Evolutionary conservation across 208 protist genomes (phyloP).

Genomic region (Histomonas meleagridis): DNA sequence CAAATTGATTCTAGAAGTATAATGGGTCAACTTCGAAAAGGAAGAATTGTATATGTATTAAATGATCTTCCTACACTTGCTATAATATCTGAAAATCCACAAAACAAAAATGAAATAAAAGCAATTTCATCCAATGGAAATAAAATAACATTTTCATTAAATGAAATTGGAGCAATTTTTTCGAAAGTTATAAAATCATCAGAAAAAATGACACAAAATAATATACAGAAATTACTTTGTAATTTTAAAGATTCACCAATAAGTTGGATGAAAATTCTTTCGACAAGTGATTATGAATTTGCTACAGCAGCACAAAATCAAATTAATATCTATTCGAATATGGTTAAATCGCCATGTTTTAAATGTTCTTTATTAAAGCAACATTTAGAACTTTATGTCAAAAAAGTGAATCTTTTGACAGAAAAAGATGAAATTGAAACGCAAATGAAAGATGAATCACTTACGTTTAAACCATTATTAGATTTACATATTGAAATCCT

Average conservation of each 20-base stretch:
- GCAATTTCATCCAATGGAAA: neutral
- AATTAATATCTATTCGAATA: neutral
- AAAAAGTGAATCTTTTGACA: neutral
- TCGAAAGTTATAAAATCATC: neutral
- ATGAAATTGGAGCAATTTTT: neutral
- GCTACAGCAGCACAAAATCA: neutral
- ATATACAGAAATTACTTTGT: neutral
- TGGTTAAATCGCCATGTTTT: neutral
- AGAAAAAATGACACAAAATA: neutral
- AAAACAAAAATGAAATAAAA: neutral
- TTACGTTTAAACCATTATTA: neutral
- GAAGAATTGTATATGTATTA: neutral
- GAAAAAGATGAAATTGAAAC: neutral
- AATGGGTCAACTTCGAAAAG: neutral
- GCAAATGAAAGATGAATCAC: neutral
- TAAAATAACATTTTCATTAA: neutral
- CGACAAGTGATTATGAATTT: neutral
- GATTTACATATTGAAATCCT: neutral
- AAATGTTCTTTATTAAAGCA: neutral
- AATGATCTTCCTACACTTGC: neutral
- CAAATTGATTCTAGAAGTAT: neutral
- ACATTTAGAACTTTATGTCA: neutral
- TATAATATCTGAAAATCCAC: neutral
- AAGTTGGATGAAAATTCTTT: neutral
- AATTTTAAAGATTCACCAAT: neutral